Conservation (phyloP, 345 rosid genomes). For the Eucalyptus erythrocorys region DNA sequence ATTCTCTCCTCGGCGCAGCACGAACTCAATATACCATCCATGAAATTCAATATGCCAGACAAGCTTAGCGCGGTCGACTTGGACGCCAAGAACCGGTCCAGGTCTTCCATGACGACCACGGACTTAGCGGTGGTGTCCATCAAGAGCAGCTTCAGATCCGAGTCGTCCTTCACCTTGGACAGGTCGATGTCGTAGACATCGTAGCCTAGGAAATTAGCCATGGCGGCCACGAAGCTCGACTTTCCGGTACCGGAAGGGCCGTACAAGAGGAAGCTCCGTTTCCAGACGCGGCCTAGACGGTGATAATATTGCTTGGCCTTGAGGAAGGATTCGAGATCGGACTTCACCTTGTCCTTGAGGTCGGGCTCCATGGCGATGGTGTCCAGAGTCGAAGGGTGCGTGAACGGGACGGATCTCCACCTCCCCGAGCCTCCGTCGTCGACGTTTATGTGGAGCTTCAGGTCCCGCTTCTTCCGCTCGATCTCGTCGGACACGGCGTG, state of each 20-base stretch:
- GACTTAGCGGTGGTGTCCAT: slow-evolving; percentile 21
- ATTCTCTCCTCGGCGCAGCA: slow-evolving; percentile 37
- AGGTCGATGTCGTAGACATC: slow-evolving; percentile 40
- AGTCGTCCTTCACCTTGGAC: slow-evolving; percentile 19
- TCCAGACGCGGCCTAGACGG: slow-evolving; percentile 44
- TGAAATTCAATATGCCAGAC: slow-evolving; percentile 29
- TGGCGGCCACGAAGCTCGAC: slow-evolving; percentile 36
- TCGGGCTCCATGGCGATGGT: slow-evolving; percentile 47
- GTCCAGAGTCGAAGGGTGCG: slow-evolving; percentile 76
- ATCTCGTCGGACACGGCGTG: slow-evolving; percentile 68
- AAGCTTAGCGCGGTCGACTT: slow-evolving; percentile 7
- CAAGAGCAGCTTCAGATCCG: slow-evolving; percentile 23
- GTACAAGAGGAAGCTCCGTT: slow-evolving; percentile 35
- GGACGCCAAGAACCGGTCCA: slow-evolving; percentile 27
- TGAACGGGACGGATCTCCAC: slow-evolving; percentile 77
- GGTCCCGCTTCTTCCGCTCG: slow-evolving; percentile 38
- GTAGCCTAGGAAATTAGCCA: slow-evolving; percentile 35
- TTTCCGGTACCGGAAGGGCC: slow-evolving; percentile 48
- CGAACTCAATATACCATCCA: slow-evolving; percentile 36
- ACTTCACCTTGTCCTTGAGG: slow-evolving; percentile 24
- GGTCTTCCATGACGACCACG: slow-evolving; percentile 32
- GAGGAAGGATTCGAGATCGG: slow-evolving; percentile 36
- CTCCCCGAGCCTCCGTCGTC: slow-evolving; percentile 5
- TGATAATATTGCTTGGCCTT: slow-evolving; percentile 39
- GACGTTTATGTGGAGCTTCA: slow-evolving; percentile 52